A percentile compares a stretch with the other conserved stretches of the same genome.
These are phyloP conservation scores for Hypoxylon sp. DNA, from an alignment of 2,329 filamentous ascomycete genomes.

Conservation along the genomic window DNA sequence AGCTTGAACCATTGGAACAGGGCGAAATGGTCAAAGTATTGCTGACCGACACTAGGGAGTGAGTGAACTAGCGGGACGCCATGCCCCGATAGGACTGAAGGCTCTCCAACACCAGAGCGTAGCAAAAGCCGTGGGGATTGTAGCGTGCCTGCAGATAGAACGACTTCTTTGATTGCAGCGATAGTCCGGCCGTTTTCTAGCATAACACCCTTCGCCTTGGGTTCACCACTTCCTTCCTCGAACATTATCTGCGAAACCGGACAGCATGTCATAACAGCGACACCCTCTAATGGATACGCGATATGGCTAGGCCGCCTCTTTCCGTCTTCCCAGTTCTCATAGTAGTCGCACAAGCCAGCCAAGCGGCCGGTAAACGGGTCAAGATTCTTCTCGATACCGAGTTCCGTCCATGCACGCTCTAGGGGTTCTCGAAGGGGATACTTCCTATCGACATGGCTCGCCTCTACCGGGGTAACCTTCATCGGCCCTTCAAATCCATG, in stretches of 20 bases:
- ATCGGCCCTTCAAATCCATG: constrained; percentile 56
- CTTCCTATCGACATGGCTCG: constrained; percentile 48
- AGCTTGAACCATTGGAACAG: constrained; percentile 51
- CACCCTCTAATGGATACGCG: constrained; percentile 14
- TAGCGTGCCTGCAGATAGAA: constrained; percentile 48
- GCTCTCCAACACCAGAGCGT: constrained; percentile 51
- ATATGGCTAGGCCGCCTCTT: constrained; percentile 9
- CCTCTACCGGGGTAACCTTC: constrained; percentile 43
- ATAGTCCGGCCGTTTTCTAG: constrained; percentile 37
- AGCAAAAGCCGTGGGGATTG: constrained; percentile 50
- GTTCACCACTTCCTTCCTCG: neutral
- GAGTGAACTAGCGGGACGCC: constrained; percentile 50
- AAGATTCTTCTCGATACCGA: constrained; percentile 45
- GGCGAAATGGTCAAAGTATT: constrained; percentile 49
- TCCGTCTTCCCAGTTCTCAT: constrained; percentile 18
- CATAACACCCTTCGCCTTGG: constrained; percentile 26
- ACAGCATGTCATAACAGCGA: constrained; percentile 14
- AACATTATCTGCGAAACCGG: constrained; percentile 16
- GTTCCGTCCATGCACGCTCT: constrained; percentile 56
- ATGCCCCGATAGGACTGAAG: constrained; percentile 45
- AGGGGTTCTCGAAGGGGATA: constrained; percentile 55
- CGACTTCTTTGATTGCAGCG: constrained; percentile 47
- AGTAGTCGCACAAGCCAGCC: constrained; percentile 11
- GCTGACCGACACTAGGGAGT: constrained; percentile 45
- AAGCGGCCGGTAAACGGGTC: constrained; percentile 17